phyloP scores from a whole-genome alignment of 495 filamentous ascomycete species.

The Hypoxylon fuscum region DNA sequence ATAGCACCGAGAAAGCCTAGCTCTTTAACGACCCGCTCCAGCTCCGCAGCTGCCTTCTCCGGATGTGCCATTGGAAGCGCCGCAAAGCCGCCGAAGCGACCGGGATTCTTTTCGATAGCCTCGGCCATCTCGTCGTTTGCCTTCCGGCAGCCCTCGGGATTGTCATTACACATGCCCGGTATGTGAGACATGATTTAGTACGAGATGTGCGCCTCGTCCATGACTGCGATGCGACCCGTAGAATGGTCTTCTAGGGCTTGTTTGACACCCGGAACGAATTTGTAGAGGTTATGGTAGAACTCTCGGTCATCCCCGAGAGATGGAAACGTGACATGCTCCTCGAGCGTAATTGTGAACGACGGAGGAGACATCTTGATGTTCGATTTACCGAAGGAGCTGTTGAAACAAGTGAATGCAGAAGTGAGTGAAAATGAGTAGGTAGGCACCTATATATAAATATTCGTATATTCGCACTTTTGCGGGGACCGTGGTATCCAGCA shows the following conservation, averaged over 20 bases:
- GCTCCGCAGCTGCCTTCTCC: conserved; percentile 55
- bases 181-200: conserved; percentile 67
- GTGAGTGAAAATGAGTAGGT: too few relatives aligned
- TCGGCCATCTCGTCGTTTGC: conserved; percentile 64
- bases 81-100: conserved; percentile 64
- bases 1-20: conserved; percentile 65
- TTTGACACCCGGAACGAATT: conserved; percentile 34
- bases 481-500: background rate
- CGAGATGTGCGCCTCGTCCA: conserved; percentile 60
- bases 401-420: too few relatives aligned
- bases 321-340: conserved; percentile 64
- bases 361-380: conserved; percentile 18
- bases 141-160: conserved; percentile 47
- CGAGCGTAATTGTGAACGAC: conserved; percentile 59
- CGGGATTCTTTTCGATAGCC: conserved; percentile 54
- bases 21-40: conserved; percentile 53
- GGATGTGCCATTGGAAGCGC: conserved; percentile 60
- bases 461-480: background rate
- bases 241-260: conserved; percentile 51
- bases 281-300: conserved; percentile 30
- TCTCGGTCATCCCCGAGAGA: conserved; percentile 44
- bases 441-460: background rate
- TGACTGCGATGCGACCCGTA: conserved; percentile 56
- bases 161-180: conserved; percentile 45
- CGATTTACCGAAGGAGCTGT: too few relatives aligned